A percentile compares a stretch with the other conserved stretches of the same genome.
Evolutionary conservation across 2,329 filamentous ascomycete genomes (phyloP).

Genomic region (Aspergillus chevalieri): DNA sequence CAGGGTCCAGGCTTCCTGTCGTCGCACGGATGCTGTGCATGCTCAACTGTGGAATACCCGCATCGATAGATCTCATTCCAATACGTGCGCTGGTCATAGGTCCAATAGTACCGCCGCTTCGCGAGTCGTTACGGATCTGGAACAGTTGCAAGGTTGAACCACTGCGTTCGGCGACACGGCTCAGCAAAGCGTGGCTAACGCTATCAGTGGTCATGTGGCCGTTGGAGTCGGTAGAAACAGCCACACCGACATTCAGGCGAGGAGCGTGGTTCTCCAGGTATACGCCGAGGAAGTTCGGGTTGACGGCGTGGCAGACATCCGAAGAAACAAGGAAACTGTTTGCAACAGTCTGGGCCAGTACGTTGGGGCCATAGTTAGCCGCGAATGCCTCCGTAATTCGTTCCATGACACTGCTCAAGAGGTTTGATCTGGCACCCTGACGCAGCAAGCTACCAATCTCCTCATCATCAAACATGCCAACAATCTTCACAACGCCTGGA

Average conservation of each 20-base stretch:
- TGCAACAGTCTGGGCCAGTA: slow-evolving; percentile 77
- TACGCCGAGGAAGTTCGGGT: slow-evolving; percentile 81
- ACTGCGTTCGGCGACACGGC: slow-evolving; percentile 68
- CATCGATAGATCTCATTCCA: slow-evolving; percentile 78
- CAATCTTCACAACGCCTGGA: slow-evolving; percentile 69
- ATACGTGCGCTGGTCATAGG: slow-evolving; percentile 77
- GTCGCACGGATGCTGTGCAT: slow-evolving; percentile 94
- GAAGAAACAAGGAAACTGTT: slow-evolving; percentile 88
- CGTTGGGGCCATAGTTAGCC: slow-evolving; percentile 40
- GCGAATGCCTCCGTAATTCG: slow-evolving; percentile 65
- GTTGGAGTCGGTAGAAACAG: slow-evolving; percentile 74
- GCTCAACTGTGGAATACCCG: slow-evolving; percentile 81
- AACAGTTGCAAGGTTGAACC: slow-evolving; percentile 74
- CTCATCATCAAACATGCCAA: slow-evolving; percentile 94
- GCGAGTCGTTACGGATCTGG: slow-evolving; percentile 88
- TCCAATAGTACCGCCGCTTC: slow-evolving; percentile 90
- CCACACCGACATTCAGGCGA: slow-evolving; percentile 79
- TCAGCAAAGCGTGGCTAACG: slow-evolving; percentile 73
- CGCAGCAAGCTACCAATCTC: slow-evolving; percentile 88
- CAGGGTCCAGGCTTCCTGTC: slow-evolving; percentile 77
- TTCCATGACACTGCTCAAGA: slow-evolving; percentile 74
- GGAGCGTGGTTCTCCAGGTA: slow-evolving; percentile 86
- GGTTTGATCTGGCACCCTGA: slow-evolving; percentile 85
- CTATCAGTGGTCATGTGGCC: slow-evolving; percentile 95
- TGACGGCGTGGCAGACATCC: slow-evolving; percentile 88